These are phyloP conservation scores for Coleophoma cylindrospora DNA, from an alignment of 2,329 filamentous ascomycete genomes.

Conservation along the genomic window DNA sequence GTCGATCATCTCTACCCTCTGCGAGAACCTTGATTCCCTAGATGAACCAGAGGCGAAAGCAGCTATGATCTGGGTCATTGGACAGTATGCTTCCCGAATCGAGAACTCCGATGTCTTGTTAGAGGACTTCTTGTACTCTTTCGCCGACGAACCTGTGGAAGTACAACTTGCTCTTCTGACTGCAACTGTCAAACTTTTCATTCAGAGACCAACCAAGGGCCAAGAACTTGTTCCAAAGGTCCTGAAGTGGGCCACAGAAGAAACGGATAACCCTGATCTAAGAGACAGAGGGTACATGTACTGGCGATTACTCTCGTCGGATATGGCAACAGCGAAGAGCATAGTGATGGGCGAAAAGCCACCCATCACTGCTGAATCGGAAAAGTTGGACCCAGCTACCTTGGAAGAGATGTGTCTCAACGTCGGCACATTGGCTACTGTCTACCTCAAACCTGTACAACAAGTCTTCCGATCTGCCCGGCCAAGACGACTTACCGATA, in stretches of 20 bases:
- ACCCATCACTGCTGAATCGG: constrained; percentile 90
- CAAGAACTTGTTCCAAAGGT: constrained; percentile 92
- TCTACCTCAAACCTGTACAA: constrained; percentile 96
- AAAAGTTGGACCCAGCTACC: constrained; percentile 85
- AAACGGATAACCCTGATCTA: constrained; percentile 97
- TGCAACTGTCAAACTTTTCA: constrained; percentile 96
- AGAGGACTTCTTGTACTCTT: constrained; percentile 92
- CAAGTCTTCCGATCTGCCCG: constrained; percentile 91
- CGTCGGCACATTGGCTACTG: constrained; percentile 91
- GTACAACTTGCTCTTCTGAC: constrained; percentile 93
- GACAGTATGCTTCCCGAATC: constrained; percentile 94
- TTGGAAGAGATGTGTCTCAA: constrained; percentile 97
- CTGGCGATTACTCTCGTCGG: constrained; percentile 91
- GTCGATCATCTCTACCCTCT: constrained; percentile 91
- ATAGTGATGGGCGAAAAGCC: constrained; percentile 98
- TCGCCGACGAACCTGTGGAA: constrained; percentile 90
- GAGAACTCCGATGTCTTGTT: constrained; percentile 93
- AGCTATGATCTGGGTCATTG: constrained; percentile 99
- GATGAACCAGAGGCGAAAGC: constrained; percentile 98
- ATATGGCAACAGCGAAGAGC: constrained; percentile 78
- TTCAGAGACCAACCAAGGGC: constrained; percentile 91
- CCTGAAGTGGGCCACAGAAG: constrained; percentile 96
- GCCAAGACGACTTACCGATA: constrained; percentile 72
- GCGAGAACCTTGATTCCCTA: constrained; percentile 91
- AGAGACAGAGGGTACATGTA: constrained; percentile 98